Conservation (phyloP, 2,329 filamentous ascomycete species). For the Chaetothyriales sp. region DNA sequence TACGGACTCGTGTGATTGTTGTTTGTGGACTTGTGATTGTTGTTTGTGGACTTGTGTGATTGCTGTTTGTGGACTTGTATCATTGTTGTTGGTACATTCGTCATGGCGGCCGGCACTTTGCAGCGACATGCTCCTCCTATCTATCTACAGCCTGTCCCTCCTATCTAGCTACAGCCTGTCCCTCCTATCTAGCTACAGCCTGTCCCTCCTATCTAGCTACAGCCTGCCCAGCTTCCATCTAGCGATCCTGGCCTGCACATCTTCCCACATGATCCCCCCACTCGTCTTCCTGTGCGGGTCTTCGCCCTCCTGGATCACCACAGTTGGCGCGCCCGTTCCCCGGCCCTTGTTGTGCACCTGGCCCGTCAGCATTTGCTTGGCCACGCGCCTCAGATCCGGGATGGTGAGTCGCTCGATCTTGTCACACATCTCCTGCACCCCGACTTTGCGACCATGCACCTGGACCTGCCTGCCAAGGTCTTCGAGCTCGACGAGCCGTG, state of each 20-base stretch:
- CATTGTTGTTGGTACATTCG: no score
- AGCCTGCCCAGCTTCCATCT: slow-evolving; percentile 66
- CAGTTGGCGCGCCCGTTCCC: slow-evolving; percentile 80
- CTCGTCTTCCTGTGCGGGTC: slow-evolving; percentile 50
- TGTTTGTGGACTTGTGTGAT: not conserved
- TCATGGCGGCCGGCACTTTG: no score
- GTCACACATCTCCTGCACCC: slow-evolving; percentile 82
- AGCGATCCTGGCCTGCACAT: slow-evolving; percentile 76
- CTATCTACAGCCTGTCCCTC: slow-evolving; percentile 48
- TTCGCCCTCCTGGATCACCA: slow-evolving; percentile 85
- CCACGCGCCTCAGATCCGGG: slow-evolving; percentile 67
- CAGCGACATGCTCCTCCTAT: no score
- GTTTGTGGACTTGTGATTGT: no score
- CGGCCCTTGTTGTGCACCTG: slow-evolving; percentile 58
- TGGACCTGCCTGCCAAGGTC: slow-evolving; percentile 91
- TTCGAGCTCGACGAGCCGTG: slow-evolving; percentile 92
- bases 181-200: slow-evolving; percentile 22
- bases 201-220: slow-evolving; percentile 22
- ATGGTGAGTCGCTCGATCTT: slow-evolving; percentile 74
- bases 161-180: slow-evolving; percentile 49
- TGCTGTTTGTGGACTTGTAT: not conserved
- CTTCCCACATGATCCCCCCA: slow-evolving; percentile 64
- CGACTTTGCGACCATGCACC: slow-evolving; percentile 86
- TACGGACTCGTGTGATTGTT: no score
- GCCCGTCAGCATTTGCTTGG: slow-evolving; percentile 63